Percentiles rank a stretch among this genome's conserved stretches.
Evolutionary conservation across 768 basidiomycete species (phyloP).

Genomic region (Mycena pura): DNA sequence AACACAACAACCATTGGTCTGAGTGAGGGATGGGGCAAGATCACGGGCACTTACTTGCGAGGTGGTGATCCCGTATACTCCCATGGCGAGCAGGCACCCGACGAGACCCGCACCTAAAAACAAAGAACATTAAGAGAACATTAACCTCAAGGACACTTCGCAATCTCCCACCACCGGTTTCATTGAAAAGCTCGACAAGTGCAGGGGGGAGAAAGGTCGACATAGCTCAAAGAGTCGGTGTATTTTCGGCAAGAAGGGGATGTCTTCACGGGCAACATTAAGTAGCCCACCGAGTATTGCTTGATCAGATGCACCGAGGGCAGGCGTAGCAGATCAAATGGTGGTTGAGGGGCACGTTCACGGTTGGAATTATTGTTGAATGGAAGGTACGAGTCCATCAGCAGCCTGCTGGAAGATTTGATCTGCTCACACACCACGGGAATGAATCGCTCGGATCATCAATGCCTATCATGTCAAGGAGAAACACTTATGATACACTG

Average conservation of each 20-base stretch:
- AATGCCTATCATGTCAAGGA: neutral
- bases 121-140: no score
- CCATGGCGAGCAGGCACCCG: neutral
- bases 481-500: neutral
- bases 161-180: neutral
- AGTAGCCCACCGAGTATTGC: neutral
- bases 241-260: neutral
- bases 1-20: neutral
- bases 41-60: neutral
- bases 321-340: neutral
- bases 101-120: neutral
- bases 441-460: neutral
- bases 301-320: neutral
- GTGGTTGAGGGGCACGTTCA: neutral
- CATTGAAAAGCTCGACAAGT: neutral
- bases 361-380: neutral
- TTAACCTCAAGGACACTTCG: neutral
- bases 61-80: neutral
- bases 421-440: no score
- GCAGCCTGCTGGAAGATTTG: neutral
- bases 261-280: neutral
- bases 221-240: neutral
- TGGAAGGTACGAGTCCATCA: neutral
- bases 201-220: neutral
- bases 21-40: neutral